Percentiles rank a stretch among this genome's conserved stretches.
These are phyloP conservation scores for Tetrahymena borealis DNA, from an alignment of 73 alveolate species.

Conservation along the genomic window DNA sequence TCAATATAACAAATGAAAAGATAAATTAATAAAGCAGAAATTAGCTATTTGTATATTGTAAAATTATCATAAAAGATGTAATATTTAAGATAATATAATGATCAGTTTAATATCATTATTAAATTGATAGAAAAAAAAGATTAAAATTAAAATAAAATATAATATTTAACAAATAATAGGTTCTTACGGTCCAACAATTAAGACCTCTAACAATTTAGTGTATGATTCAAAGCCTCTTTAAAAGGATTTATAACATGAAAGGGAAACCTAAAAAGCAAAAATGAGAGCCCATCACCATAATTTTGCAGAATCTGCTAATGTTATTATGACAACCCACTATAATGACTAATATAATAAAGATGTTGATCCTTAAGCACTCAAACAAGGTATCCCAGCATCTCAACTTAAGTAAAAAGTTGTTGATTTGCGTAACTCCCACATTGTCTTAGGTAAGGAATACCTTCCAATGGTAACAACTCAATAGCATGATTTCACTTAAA, in stretches of 20 bases:
- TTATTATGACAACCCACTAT: slow-evolving; percentile 33
- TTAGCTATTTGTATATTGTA: no score
- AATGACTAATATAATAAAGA: slow-evolving; percentile 17
- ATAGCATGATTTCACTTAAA: background rate
- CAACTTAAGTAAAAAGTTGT: background rate
- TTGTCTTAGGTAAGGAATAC: background rate
- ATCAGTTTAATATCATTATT: no score
- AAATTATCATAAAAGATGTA: no score
- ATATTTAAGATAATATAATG: no score
- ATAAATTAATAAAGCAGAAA: no score
- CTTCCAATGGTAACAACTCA: background rate
- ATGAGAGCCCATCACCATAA: slow-evolving; percentile 48
- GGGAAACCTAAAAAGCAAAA: slow-evolving; percentile 33
- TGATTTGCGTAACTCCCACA: slow-evolving; percentile 5
- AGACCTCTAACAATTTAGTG: slow-evolving; percentile 15
- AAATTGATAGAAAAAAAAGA: background rate
- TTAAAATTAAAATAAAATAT: no score
- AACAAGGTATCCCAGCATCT: background rate
- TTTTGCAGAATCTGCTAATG: slow-evolving; percentile 24
- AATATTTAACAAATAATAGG: no score
- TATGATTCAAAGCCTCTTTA: slow-evolving; percentile 28
- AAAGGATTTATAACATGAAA: slow-evolving; percentile 22
- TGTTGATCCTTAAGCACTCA: background rate
- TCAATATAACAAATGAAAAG: no score
- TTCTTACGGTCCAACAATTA: slow-evolving; percentile 3